Evolutionary conservation across 1,284 basidiomycete genomes (phyloP).

Genomic region (Malassezia dermatis): DNA sequence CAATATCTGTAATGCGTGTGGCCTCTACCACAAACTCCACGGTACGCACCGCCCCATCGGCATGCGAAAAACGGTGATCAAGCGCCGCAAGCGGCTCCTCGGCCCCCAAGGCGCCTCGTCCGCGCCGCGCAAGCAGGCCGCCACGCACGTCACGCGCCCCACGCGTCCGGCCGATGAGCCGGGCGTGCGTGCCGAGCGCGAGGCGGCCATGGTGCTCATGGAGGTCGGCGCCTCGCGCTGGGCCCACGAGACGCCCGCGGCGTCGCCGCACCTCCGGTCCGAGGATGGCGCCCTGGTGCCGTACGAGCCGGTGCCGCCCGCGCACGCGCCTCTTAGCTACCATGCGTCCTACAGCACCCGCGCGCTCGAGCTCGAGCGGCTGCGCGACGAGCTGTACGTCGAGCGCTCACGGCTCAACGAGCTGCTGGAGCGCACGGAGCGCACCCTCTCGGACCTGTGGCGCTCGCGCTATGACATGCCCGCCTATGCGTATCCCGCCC

Average conservation of each 20-base stretch:
- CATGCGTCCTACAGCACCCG: slow-evolving; percentile 10
- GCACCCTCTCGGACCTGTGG: slow-evolving; percentile 20
- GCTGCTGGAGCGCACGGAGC: slow-evolving; percentile 32
- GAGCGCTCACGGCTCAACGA: slow-evolving; percentile 34
- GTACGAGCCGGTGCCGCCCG: background rate
- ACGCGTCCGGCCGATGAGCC: background rate
- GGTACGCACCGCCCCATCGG: slow-evolving; percentile 90
- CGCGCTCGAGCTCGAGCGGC: slow-evolving; percentile 27
- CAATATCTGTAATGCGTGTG: slow-evolving; percentile 75
- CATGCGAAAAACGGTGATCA: slow-evolving; percentile 98
- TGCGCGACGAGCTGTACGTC: slow-evolving; percentile 31
- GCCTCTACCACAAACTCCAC: slow-evolving; percentile 94
- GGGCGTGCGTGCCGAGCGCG: slow-evolving; percentile 27
- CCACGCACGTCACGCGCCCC: background rate
- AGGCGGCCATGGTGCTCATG: slow-evolving; percentile 44
- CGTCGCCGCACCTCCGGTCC: background rate
- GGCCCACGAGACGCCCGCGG: background rate
- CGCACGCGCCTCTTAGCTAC: background rate
- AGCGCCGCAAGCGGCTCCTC: slow-evolving; percentile 87
- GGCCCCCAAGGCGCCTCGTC: slow-evolving; percentile 36
- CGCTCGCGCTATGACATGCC: slow-evolving; percentile 7
- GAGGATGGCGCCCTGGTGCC: background rate
- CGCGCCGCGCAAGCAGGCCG: background rate
- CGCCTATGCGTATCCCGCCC: background rate
- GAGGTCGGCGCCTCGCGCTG: slow-evolving; percentile 27